phyloP scores from a whole-genome alignment of 768 basidiomycete species.

The Clathrus columnatus region DNA sequence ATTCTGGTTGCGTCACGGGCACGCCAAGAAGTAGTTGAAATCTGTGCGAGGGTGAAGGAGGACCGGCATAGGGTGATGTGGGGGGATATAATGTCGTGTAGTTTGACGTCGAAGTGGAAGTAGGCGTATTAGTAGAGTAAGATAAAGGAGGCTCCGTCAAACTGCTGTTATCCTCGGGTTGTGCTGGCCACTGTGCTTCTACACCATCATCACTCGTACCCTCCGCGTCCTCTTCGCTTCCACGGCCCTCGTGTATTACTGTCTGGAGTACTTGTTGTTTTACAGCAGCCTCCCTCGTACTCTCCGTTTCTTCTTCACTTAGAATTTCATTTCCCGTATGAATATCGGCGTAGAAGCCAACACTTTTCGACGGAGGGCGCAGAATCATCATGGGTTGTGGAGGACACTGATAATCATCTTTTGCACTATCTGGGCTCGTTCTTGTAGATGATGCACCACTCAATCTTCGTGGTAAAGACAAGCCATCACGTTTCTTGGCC shows the following conservation, averaged over 20 bases:
- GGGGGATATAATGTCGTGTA: not conserved
- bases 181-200: not conserved
- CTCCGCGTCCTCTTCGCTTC: not conserved
- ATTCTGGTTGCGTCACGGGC: not conserved
- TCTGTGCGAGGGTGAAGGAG: not conserved
- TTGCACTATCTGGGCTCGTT: not conserved
- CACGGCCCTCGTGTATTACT: too few species aligned
- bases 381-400: not conserved
- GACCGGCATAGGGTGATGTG: not conserved
- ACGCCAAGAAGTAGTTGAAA: not conserved
- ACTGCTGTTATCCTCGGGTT: not conserved
- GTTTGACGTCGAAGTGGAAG: not conserved
- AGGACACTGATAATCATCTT: not conserved
- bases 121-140: not conserved
- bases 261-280: too few species aligned
- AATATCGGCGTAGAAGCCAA: not conserved
- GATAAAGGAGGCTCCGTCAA: not conserved
- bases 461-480: not conserved
- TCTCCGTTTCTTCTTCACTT: not conserved
- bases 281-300: too few species aligned
- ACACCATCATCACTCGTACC: not conserved
- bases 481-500: not conserved
- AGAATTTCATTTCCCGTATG: not conserved
- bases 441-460: too few species aligned
- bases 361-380: not conserved